Conservation (phyloP, 1,139 yeast genomes). For the Eremothecium sinecaudum region DNA sequence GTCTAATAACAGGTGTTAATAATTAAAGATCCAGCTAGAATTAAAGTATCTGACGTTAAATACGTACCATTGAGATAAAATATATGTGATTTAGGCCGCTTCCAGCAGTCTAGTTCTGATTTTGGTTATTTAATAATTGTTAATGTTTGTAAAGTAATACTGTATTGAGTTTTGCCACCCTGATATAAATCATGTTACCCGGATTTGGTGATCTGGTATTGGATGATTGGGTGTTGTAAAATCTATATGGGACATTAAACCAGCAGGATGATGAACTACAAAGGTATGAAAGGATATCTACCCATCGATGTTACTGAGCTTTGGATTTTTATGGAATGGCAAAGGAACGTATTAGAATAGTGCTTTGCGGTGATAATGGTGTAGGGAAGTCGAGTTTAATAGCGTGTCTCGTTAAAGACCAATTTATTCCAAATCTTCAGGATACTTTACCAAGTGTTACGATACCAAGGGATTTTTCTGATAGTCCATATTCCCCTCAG, state of each 20-base stretch:
- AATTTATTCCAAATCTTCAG: constrained; percentile 65
- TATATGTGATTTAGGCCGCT: too few relatives aligned
- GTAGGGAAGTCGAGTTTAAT: constrained; percentile 76
- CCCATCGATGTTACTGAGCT: too few relatives aligned
- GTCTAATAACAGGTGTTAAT: too few relatives aligned
- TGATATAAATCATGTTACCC: constrained; percentile 4
- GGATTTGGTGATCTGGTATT: constrained; percentile 1
- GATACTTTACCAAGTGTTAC: constrained; percentile 75
- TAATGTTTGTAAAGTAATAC: background rate
- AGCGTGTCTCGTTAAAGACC: constrained; percentile 71
- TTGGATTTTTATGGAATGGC: too few relatives aligned
- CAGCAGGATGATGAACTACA: too few relatives aligned
- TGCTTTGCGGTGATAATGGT: constrained; percentile 92
- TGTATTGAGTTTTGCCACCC: constrained; percentile 11
- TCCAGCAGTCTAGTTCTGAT: too few relatives aligned
- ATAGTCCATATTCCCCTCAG: constrained; percentile 51
- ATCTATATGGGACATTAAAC: too few relatives aligned
- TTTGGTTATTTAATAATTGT: background rate
- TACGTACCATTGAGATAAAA: constrained; percentile 5
- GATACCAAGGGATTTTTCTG: constrained; percentile 57
- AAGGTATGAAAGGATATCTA: too few relatives aligned
- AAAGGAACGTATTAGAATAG: constrained; percentile 56
- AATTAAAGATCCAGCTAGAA: background rate
- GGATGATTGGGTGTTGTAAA: background rate
- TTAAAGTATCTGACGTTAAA: background rate